Base-by-base conservation (phyloP, 805 yeast genomes). In the Pichia deserticola region DNA sequence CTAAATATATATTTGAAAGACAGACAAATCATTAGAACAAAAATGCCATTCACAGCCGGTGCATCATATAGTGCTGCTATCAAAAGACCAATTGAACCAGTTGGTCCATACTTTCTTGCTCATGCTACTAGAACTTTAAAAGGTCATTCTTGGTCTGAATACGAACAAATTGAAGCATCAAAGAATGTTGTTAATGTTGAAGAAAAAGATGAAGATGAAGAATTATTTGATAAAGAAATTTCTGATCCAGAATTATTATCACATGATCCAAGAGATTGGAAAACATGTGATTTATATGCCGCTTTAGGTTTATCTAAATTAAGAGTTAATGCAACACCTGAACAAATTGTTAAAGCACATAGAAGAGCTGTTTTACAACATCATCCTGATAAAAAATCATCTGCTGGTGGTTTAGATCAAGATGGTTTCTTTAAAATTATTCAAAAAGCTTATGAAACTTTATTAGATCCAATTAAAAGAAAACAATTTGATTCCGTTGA, bases 101-200 rank as follows among this genome's bases (percentile, higher is more conserved):
- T 92, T 58, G 99, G 99, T 50, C 92, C 95, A 54, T 86, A 79
- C 66, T 93, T 90, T 74, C 75, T 93, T 60, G 97, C 97, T 47
- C 99, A 93, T 65, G 98, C 98, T 51, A 82, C 96, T 59, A 86
- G 99, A 77, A 80, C 95, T 48, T 76, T 90, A 60, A 83, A 96
- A 73, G 96, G 96, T 68, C 97, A 95, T 74, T 89, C 98, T 45
- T 93, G 97, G 96, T 89, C 97, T 49, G 98, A 93, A 72, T 93
- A 80, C 64, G 99, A 93, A 73, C 84, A 86, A 68, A 74, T 89
- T 58, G 95, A 90, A 77, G 96, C 96, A 53, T 95, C 84, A 66
- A 82, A 81, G 71, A 87, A 87, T 69, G 95, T 86, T 62, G 77
- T 78, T 61, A 70, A 71, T 50, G 79, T 81, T 54, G 95, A 86